phyloP scores from a whole-genome alignment of 257 asterid species.

The Eucommia ulmoides region DNA sequence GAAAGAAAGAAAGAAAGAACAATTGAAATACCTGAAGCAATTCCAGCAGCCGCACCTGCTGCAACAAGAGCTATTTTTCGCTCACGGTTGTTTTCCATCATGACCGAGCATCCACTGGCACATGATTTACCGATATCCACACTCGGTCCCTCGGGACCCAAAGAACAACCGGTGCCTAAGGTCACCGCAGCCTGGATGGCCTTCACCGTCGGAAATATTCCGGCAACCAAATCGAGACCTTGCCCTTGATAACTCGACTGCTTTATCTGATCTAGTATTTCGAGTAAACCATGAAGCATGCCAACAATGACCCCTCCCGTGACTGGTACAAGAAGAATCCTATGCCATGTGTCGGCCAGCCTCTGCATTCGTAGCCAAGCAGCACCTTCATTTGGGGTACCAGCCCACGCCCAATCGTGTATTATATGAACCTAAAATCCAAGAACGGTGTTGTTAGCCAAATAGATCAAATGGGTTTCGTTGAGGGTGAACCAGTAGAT shows the following conservation, averaged over 20 bases:
- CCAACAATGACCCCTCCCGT: conserved; percentile 97
- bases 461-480: no score
- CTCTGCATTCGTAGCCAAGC: conserved; percentile 95
- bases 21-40: conserved; percentile 61
- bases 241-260: conserved; percentile 70
- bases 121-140: conserved; percentile 97
- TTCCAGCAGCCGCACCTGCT: conserved; percentile 99
- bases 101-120: conserved; percentile 81
- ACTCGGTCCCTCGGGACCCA: conserved; percentile 99
- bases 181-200: conserved; percentile 92
- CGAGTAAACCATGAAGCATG: conserved; percentile 90
- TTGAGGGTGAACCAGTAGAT: no score
- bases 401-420: conserved; percentile 99
- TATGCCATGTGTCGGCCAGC: conserved; percentile 93
- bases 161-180: conserved; percentile 89
- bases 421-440: conserved; percentile 71
- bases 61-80: conserved; percentile 94
- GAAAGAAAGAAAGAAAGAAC: not conserved
- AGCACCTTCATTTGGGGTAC: conserved; percentile 97
- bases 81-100: conserved; percentile 94
- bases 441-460: no score
- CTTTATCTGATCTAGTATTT: conserved; percentile 69
- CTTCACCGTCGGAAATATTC: conserved; percentile 67
- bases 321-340: conserved; percentile 84
- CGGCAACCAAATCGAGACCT: conserved; percentile 65